Evolutionary conservation across 225 moss, liverwort and hornwort genomes (phyloP).

Genomic region (Sphagnum contortum): DNA sequence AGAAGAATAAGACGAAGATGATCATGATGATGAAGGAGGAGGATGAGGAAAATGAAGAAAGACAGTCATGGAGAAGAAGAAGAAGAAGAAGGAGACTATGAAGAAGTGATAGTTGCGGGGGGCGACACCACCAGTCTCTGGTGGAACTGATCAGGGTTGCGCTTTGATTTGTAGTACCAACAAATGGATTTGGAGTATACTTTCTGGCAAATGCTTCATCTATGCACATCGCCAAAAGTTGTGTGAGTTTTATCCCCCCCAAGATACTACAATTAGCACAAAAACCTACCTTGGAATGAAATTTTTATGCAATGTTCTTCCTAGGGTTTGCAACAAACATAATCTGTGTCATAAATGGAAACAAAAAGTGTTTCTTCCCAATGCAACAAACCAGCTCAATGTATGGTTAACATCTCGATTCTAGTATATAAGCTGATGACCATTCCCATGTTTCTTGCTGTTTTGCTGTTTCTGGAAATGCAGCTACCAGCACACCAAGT

Average conservation of each 20-base stretch:
- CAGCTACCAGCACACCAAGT: conserved; percentile 98
- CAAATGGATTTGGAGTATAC: conserved; percentile 99
- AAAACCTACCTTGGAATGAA: not conserved
- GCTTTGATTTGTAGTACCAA: conserved; percentile 64
- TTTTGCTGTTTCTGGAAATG: conserved; percentile 2
- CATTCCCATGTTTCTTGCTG: not conserved
- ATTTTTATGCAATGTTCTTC: not conserved
- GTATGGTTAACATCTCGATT: not conserved
- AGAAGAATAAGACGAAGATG: not conserved
- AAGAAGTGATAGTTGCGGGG: conserved; percentile 4
- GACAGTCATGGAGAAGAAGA: no score
- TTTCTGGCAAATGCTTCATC: conserved; percentile 99
- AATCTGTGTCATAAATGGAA: no score
- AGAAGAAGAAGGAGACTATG: not conserved
- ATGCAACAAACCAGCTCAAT: no score
- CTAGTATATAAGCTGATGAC: not conserved
- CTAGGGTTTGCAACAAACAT: not conserved
- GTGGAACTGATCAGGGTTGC: conserved; percentile 21
- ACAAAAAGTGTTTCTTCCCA: no score
- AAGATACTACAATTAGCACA: not conserved
- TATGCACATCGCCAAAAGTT: conserved; percentile 97
- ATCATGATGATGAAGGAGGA: not conserved
- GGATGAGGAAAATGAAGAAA: not conserved
- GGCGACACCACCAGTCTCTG: not conserved
- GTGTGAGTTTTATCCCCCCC: conserved; percentile 47